Evolutionary conservation across 139 green algal species (phyloP), one percentile per base, ranked within the genome.

Genomic region (Chloropicon primus): DNA sequence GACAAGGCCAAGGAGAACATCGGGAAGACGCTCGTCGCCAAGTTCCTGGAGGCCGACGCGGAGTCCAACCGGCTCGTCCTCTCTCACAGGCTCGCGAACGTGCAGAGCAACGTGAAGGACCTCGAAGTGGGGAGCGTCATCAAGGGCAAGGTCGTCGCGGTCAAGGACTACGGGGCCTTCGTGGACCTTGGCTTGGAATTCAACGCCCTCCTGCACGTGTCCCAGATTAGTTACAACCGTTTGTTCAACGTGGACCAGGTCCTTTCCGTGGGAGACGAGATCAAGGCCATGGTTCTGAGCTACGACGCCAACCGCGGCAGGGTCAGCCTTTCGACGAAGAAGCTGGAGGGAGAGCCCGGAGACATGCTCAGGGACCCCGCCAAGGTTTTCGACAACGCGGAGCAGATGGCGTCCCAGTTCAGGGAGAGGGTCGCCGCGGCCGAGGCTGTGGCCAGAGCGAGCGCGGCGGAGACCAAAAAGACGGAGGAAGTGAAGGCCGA

Each of bases 161-260:
- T 99, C 10, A 94, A 96, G 87, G 90, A 91, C 2, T 99, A 98
- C 81, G 96, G 96, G 75, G 95, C 94, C 10, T 99, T 99, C 73
- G 80, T 99, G 2, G 93, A 98, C 74, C 83, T 98, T 53, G 96
- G 93, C 74, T 54, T 76, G 22, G 95, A 92, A 53, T 77, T 93
- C 71, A 92, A 84, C 25, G 96, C 95, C 28, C 88, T 99, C 84
- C 87, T 99, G 82, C 96, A 99, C 84, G 94, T 98, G 80, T 94
- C 85, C 79, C 94, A 99, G 86, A 96, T 99, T 86, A 93, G 85
- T 23, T 87, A 96, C 79, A 93, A 97, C 75, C 89, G 91, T 75
- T 88, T 99, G 77, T 86, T 87, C 22, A 90, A 90, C 77, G 89
- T 99, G 75, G 91, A 97, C 53, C 93, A 94, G 26, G 90, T 97